A percentile compares a stretch with the other conserved stretches of the same genome.
Evolutionary conservation across 805 yeast genomes (phyloP).

Genomic region (Metschnikowia kunwiensis): DNA sequence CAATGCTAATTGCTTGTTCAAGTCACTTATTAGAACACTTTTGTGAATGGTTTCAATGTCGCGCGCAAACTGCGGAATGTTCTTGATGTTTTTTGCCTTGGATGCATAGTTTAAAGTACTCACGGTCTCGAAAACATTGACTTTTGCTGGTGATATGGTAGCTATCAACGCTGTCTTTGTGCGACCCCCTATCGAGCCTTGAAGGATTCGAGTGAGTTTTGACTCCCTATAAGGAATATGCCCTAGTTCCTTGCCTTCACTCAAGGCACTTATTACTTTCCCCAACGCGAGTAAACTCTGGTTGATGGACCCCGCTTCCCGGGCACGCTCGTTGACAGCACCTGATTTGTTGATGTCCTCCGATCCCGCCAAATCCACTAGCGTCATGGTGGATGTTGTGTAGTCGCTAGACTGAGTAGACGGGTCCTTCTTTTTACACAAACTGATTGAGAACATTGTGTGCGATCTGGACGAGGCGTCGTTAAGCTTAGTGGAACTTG

Average conservation of each 20-base stretch:
- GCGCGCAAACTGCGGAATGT: slow-evolving; percentile 49
- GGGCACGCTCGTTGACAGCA: slow-evolving; percentile 78
- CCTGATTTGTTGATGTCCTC: slow-evolving; percentile 89
- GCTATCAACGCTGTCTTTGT: slow-evolving; percentile 87
- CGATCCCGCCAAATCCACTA: slow-evolving; percentile 94
- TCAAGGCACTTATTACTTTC: slow-evolving; percentile 68
- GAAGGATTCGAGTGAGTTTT: slow-evolving; percentile 68
- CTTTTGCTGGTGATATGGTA: slow-evolving; percentile 78
- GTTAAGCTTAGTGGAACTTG: slow-evolving; percentile 72
- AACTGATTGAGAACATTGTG: slow-evolving; percentile 64
- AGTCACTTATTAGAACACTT: slow-evolving; percentile 52
- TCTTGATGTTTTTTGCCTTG: slow-evolving; percentile 78
- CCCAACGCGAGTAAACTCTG: slow-evolving; percentile 86
- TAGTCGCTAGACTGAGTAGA: slow-evolving; percentile 11
- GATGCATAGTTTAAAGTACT: slow-evolving; percentile 87
- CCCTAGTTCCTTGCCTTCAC: slow-evolving; percentile 29
- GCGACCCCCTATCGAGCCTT: slow-evolving; percentile 82
- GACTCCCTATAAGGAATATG: slow-evolving; percentile 89
- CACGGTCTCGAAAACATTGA: slow-evolving; percentile 75
- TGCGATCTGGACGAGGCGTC: slow-evolving; percentile 74
- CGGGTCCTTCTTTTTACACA: slow-evolving; percentile 47
- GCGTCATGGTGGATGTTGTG: slow-evolving; percentile 64
- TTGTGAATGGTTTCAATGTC: slow-evolving; percentile 44
- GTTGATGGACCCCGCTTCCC: slow-evolving; percentile 92
- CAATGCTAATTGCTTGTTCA: slow-evolving; percentile 51